Evolutionary conservation across 108 stramenopile species (phyloP).

Genomic region (Epithemia pelagica): DNA sequence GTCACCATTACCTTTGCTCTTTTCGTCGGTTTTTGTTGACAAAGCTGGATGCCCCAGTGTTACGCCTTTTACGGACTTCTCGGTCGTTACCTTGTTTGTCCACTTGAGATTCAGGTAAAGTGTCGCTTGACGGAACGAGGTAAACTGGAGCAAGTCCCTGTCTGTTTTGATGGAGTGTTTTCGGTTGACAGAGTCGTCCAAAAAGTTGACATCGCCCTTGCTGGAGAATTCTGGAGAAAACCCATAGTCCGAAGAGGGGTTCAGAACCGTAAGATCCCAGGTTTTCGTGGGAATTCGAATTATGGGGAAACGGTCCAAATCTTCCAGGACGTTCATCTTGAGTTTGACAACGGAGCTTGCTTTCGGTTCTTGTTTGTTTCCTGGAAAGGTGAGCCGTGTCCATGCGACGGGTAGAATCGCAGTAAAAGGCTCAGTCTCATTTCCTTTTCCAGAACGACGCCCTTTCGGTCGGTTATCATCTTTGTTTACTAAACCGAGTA

Average conservation of each 20-base stretch:
- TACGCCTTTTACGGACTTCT: too few species aligned
- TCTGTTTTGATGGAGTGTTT: neutral
- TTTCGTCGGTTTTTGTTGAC: too few species aligned
- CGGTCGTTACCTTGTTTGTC: neutral
- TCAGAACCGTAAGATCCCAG: neutral
- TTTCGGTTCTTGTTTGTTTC: neutral
- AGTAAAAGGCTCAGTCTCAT: neutral
- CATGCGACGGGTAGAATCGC: neutral
- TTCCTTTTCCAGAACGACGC: neutral
- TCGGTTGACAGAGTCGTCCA: neutral
- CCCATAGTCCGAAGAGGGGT: neutral
- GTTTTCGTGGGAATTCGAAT: neutral
- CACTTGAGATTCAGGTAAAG: neutral
- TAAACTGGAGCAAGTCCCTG: neutral
- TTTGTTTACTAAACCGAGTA: neutral
- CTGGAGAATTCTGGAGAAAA: neutral
- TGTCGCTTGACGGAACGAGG: neutral
- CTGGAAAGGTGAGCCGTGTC: neutral
- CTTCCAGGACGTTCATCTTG: neutral
- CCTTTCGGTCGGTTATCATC: neutral
- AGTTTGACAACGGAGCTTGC: neutral
- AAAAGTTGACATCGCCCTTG: neutral
- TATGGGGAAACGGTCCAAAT: neutral
- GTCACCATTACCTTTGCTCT: too few species aligned
- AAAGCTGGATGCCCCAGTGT: too few species aligned